phyloP scores from a whole-genome alignment of 2,329 filamentous ascomycete species.

The Aspergillus arachidicola region DNA sequence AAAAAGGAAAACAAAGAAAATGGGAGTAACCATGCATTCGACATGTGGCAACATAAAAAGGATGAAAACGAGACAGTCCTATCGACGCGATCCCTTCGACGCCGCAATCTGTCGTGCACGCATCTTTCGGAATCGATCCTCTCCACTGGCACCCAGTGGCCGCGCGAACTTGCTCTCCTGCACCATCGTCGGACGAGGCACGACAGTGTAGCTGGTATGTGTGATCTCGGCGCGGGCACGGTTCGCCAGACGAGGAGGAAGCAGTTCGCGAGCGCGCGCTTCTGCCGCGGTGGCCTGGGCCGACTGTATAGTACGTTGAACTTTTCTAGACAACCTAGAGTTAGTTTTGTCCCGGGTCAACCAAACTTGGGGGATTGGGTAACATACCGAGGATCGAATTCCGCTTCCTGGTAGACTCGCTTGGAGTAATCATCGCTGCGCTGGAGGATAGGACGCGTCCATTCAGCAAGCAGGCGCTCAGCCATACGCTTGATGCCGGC shows the following conservation, averaged over 20 bases:
- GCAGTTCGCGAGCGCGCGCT: conserved; percentile 55
- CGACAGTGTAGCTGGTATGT: conserved; percentile 64
- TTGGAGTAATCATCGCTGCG: conserved; percentile 94
- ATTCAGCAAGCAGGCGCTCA: conserved; percentile 88
- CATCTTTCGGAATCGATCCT: conserved; percentile 53
- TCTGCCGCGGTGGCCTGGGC: conserved; percentile 49
- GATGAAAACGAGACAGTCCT: conserved; percentile 9
- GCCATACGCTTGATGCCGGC: conserved; percentile 89
- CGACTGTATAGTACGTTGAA: conserved; percentile 35
- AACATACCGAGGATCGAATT: conserved; percentile 60
- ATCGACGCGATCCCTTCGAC: conserved; percentile 43
- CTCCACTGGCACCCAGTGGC: conserved; percentile 49
- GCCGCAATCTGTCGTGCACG: conserved; percentile 50
- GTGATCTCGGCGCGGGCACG: conserved; percentile 62
- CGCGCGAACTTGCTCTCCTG: conserved; percentile 49
- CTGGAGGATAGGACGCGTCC: conserved; percentile 92
- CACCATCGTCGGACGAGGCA: conserved; percentile 59
- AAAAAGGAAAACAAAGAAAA: background rate
- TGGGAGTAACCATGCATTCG: conserved; percentile 5
- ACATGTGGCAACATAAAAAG: background rate
- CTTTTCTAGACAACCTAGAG: conserved; percentile 32
- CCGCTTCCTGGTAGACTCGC: conserved; percentile 62
- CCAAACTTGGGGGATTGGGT: conserved; percentile 17
- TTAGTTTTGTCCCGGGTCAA: background rate
- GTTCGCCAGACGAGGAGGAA: conserved; percentile 56